Base-by-base conservation (phyloP, 257 asterid species). In the Gentiana dahurica region DNA sequence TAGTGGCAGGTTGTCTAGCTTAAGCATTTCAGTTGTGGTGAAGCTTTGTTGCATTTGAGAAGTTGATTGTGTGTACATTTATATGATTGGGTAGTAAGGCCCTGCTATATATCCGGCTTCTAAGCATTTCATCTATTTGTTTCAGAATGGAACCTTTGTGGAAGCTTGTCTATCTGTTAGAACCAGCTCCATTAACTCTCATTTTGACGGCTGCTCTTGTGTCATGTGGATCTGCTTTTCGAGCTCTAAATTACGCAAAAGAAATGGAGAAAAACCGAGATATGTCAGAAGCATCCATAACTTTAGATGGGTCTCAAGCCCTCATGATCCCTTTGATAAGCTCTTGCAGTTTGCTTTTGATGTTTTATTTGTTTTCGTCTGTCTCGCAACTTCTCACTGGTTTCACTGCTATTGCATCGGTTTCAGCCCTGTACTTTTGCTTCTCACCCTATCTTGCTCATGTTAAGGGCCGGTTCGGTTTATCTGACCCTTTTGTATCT, bases 211-310 rank as follows among this genome's bases (percentile, higher is more conserved):
- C 97, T 41, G 68, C 85, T 36, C 80, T 74, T 37, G 97, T 92
- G 48, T 81, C 95, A 4, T 92, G 76, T 71, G 88, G 80, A 51
- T 81, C 98, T 12, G 98, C 98, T 51, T 68, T 81, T 67, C 87
- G 98, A 71, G 94, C 95, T 58, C 73, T 92, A 37, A 81, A 68
- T 61, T 80, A 85, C 55, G 95, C 94, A 38, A 92, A 88, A 65
- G 98, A 87, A 77, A 92, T 92, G 98, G 98, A 92, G 74, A 65
- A 73, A 44, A 92, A 88, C 49, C 88, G 85, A 34, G 98, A 92
- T 74, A 66, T 86, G 9, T 81, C 85, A 5, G 94, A 92, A 75
- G 97, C 89, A 62, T 81, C 95, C 60, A 92, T 92, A 54, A 92
- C 93, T 49, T 75, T 88, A 65, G 98, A 92, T 69, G 76, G 81